Evolutionary conservation across 108 stramenopile species (phyloP), one percentile per base, ranked within the genome.

Genomic region (Skeletonema tropicum): DNA sequence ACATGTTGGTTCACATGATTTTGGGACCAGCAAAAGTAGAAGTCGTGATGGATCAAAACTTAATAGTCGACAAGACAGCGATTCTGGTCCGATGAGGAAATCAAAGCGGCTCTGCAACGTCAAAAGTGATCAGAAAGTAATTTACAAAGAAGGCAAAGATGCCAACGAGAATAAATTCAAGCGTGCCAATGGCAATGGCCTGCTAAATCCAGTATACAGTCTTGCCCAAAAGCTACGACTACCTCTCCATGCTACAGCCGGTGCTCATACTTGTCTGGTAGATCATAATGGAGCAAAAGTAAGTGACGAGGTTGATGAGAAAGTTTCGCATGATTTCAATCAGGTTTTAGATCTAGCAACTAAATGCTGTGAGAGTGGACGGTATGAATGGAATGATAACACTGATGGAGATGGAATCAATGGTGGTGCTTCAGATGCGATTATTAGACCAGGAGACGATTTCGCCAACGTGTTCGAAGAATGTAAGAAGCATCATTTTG

Each of bases 251-350:
- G 81, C 76, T 19, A 60, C 42, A 9, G 68, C 71, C 13, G 81
- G 81, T 3, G 60, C 69, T 31, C 62, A 49, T 55, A 82, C 81
- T 2, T 75, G 74, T 31, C 46, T 82, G 31, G 74, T 90, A 65
- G 87, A 91, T 67, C 75, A 86, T 41, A 76, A 83, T 65, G 93
- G 92, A 48, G 79, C 82, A 85, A 85, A 84, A 11, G 77, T 94
- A n/a, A 75, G 81, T 70, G 76, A 88, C 17, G 68, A 87, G 55
- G 25, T 79, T 42, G 89, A 95, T 71, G 85, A 88, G 64, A 75
- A 86, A 46, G 77, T 88, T 25, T 77, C 86, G 15, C 15, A 68
- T 39, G 73, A 87, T 26, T 93, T 93, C 64, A 92, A 95, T 60
- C 85, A 91, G 30, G 71, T 89, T 46, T 71, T 93, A 67, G 88